phyloP scores from a whole-genome alignment of 2,329 filamentous ascomycete genomes.

The Aspergillus eucalypticola region DNA sequence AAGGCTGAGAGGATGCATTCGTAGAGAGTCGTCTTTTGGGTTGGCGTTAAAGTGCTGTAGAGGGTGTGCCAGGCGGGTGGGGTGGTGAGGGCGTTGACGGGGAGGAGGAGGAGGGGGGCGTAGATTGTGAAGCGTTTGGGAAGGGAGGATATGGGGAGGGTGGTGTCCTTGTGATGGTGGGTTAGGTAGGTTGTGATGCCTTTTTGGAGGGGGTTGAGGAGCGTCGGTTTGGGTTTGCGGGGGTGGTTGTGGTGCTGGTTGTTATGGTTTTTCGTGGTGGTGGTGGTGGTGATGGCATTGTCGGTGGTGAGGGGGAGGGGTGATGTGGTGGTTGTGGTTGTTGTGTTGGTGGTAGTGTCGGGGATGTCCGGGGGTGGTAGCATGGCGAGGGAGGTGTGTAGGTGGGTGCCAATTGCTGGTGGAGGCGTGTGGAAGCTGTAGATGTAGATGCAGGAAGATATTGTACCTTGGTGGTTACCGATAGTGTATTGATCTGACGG shows the following conservation, averaged over 20 bases:
- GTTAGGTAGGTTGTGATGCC: conserved; percentile 35
- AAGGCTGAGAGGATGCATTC: conserved; percentile 44
- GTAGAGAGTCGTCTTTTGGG: conserved; percentile 43
- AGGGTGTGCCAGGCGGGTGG: conserved; percentile 30
- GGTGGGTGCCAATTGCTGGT: too few species aligned
- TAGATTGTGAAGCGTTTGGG: conserved; percentile 58
- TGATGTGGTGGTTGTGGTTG: too few species aligned
- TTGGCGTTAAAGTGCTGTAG: conserved; percentile 29
- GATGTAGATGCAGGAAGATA: too few species aligned
- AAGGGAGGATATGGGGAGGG: conserved; percentile 19
- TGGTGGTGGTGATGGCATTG: not conserved
- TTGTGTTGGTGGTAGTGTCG: too few species aligned
- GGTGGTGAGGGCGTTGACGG: conserved; percentile 47
- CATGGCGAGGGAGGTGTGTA: too few species aligned
- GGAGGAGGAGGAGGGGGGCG: conserved; percentile 59
- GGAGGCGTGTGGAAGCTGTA: too few species aligned
- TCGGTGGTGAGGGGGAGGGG: too few species aligned
- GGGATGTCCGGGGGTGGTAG: too few species aligned
- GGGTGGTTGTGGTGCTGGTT: not conserved
- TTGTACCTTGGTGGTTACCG: too few species aligned
- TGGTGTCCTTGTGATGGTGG: conserved; percentile 14
- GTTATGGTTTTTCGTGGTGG: not conserved
- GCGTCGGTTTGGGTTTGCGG: not conserved
- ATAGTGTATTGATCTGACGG: too few species aligned
- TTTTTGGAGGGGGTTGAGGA: conserved; percentile 32